Conservation (phyloP, 163 green algal species). For the Chlamydomonas reinhardtii region DNA sequence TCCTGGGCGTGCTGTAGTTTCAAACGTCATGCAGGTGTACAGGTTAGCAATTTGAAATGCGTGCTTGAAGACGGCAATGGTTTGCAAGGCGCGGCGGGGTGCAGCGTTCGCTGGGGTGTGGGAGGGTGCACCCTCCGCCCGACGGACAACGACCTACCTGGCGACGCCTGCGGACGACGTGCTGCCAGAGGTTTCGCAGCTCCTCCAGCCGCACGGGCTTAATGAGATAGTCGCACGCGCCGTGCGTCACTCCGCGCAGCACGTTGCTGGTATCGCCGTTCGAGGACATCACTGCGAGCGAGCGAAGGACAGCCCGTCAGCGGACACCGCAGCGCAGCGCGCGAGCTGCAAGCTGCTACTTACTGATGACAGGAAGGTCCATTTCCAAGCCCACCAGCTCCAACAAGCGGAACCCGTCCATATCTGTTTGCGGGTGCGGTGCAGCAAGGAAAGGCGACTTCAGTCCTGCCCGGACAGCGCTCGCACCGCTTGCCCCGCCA, state of each 20-base stretch:
- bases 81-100: too few species aligned
- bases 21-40: not conserved
- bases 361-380: constrained; percentile 96
- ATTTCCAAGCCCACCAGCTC: constrained; percentile 94
- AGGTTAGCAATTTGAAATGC: not conserved
- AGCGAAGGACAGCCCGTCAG: not conserved
- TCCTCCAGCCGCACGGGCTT: constrained; percentile 97
- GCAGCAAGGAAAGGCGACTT: not conserved
- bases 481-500: not conserved
- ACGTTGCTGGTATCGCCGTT: constrained; percentile 94
- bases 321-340: not conserved
- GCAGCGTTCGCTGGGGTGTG: too few species aligned
- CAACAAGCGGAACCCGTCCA: constrained; percentile 97
- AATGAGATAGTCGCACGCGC: constrained; percentile 97
- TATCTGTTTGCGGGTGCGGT: constrained; percentile 85
- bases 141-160: constrained; percentile 12
- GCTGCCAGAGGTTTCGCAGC: constrained; percentile 97
- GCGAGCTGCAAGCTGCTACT: constrained; percentile 43
- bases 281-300: constrained; percentile 94
- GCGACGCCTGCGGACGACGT: constrained; percentile 85
- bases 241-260: constrained; percentile 94
- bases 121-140: too few species aligned
- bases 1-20: constrained; percentile 38
- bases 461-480: not conserved
- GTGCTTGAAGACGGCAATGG: too few species aligned